Evolutionary conservation across 805 yeast species (phyloP), one percentile per base, ranked within the genome.

Genomic region (Zygosaccharomyces bailii): DNA sequence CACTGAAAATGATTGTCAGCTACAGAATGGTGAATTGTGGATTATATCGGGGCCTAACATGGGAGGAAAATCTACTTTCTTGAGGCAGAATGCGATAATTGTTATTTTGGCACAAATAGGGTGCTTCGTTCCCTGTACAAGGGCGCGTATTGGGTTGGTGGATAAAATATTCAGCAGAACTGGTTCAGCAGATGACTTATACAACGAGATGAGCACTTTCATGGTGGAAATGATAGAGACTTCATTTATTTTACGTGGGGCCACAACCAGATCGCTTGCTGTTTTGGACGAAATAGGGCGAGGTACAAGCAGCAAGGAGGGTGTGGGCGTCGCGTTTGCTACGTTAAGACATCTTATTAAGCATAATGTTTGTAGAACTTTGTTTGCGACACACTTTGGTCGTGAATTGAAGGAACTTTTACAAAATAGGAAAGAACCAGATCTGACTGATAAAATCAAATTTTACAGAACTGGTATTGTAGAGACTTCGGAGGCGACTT

Each of bases 201-300:
- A 78, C 48, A 74, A 79, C 38, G 89, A 89, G 33, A 78, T 84
- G 56, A 84, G 93, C n/a, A 88, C 96, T 0, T 89, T 89, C 57
- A 86, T 88, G 96, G 86, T 84, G 11, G 96, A 89, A 56, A 87
- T 89, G 96, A 72, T 82, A 31, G 96, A 89, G 60, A 84, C 95
- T 2, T 78, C 87, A 2, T 66, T 71, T 34, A 87, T 89, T 27
- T 60, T 89, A 29, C 69, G 75, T 30, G 75, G 78, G 34, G 83
- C 95, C 6, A 82, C 93, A 0, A 53, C 68, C 1, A 68, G 73
- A 27, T 86, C 96, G 0, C 67, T 89, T 49, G 85, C 91, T 0
- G 80, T 89, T 17, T 70, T 89, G 44, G 96, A 89, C 63, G 96
- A 89, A 57, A 80, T 89, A 17, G 96, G 96, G 1, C 71, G 96